Evolutionary conservation across 257 asterid genomes (phyloP).

Genomic region (Echites panduratus): DNA sequence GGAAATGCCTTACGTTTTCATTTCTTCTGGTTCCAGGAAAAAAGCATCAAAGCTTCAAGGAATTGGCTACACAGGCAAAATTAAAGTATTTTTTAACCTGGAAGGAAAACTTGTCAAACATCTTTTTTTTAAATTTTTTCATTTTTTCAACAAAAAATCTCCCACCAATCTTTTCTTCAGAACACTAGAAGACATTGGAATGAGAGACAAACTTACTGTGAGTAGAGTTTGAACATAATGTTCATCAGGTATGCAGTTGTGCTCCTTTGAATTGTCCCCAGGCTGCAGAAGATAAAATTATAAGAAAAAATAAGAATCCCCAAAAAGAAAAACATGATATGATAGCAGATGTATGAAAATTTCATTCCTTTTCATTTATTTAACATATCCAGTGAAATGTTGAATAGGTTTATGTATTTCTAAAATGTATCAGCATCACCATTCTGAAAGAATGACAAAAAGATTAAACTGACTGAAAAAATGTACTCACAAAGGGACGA

Average conservation of each 20-base stretch:
- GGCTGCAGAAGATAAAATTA: constrained; percentile 50
- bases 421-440: not conserved
- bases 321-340: constrained; percentile 3
- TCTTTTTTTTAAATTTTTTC: not conserved
- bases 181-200: not conserved
- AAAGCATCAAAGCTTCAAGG: not conserved
- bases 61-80: not conserved
- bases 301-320: constrained; percentile 8
- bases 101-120: not conserved
- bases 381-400: not conserved
- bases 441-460: constrained; percentile 7
- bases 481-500: constrained; percentile 65
- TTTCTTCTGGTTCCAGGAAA: not conserved
- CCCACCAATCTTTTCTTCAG: not conserved
- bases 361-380: not conserved
- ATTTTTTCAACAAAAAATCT: too few species aligned
- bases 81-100: not conserved
- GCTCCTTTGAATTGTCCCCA: constrained; percentile 64
- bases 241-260: constrained; percentile 98
- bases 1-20: not conserved
- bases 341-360: not conserved
- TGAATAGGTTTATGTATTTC: not conserved
- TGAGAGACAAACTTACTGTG: constrained; percentile 48
- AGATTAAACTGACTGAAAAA: constrained; percentile 17
- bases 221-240: constrained; percentile 94